Base-by-base conservation (phyloP, 345 rosid genomes). In the Aquilaria malaccensis region DNA sequence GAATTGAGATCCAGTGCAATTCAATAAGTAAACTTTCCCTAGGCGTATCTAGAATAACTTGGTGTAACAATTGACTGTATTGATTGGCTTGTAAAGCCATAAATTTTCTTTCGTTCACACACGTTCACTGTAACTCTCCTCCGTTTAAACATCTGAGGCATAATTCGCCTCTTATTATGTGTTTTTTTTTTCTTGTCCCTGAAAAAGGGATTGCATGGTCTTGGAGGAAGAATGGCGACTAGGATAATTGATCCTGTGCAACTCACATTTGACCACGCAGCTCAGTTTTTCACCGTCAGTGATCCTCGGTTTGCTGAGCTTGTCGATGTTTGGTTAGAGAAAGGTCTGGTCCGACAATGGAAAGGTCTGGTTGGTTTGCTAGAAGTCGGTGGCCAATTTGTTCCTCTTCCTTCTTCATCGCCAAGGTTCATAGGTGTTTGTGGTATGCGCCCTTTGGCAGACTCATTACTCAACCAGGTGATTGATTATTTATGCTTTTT, bases 211-310 rank as follows among this genome's bases (percentile, higher is more conserved):
- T 76, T 77, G 70, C 98, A 87, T 81, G 98, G 98, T 50, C 77
- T 93, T 73, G 97, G 97, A 71, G 97, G 98, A 71, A 84, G 98
- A 71, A 79, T 93, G 91, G 97, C 86, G 64, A 93, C 98, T 30
- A 79, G 98, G 74, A 33, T 82, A 57, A 64, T 87, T 49, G 89
- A 78, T 59, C 84, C 89, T 66, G 74, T 79, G 33, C 81, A 76
- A 48, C 74, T 93, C 14, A 47, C 84, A 62, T 93, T 93, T 32
- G 96, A 93, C 64, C 98, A 93, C 67, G 96, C 97, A 1, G 89
- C 97, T 62, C 97, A 87, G 65, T 93, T 87, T 81, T 93, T 93
- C 70, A 84, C 88, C 0, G 92, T 77, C 15, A 81, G 79, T 65
- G 84, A 89, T 81, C 73, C 91, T 74, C 74, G 55, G 59, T 85